Evolutionary conservation across 176 grass and related monocot genomes (phyloP).

Genomic region (Ensete glaucum): DNA sequence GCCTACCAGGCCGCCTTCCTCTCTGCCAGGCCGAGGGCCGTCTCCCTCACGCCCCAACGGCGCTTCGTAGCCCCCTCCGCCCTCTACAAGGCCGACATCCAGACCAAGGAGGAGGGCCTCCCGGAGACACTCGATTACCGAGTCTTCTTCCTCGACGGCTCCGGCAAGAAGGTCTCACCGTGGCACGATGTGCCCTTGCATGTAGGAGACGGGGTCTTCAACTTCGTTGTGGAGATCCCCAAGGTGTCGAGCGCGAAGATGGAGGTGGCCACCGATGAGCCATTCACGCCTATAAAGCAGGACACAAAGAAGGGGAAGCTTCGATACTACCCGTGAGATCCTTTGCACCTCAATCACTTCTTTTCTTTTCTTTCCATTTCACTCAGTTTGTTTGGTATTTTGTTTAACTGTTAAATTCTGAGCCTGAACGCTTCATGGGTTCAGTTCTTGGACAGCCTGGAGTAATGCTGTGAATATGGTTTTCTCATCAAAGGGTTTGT

Average conservation of each 20-base stretch:
- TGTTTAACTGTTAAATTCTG: background rate
- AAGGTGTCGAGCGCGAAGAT: constrained; percentile 96
- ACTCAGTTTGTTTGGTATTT: background rate
- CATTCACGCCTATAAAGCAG: constrained; percentile 93
- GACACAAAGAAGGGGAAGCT: constrained; percentile 98
- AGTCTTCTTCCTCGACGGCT: constrained; percentile 74
- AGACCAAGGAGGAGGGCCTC: constrained; percentile 48
- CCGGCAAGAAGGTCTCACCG: constrained; percentile 61
- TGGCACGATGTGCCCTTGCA: constrained; percentile 95
- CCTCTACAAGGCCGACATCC: constrained; percentile 38
- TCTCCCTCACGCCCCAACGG: background rate
- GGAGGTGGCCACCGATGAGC: constrained; percentile 95
- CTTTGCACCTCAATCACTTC: background rate
- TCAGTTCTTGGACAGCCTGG: background rate
- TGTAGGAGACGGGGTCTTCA: constrained; percentile 71
- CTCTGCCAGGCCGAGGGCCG: background rate
- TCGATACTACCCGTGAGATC: constrained; percentile 90
- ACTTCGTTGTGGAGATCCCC: constrained; percentile 94
- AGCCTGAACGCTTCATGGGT: too few relatives aligned
- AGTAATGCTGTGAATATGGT: background rate
- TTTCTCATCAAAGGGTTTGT: background rate
- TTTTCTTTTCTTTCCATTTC: background rate
- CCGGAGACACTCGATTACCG: constrained; percentile 85
- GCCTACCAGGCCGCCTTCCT: constrained; percentile 11
- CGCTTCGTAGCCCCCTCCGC: constrained; percentile 9